Percentiles rank a stretch among this genome's conserved stretches.
Evolutionary conservation across 139 green algal genomes (phyloP).

Genomic region (Picochlorum sp.): DNA sequence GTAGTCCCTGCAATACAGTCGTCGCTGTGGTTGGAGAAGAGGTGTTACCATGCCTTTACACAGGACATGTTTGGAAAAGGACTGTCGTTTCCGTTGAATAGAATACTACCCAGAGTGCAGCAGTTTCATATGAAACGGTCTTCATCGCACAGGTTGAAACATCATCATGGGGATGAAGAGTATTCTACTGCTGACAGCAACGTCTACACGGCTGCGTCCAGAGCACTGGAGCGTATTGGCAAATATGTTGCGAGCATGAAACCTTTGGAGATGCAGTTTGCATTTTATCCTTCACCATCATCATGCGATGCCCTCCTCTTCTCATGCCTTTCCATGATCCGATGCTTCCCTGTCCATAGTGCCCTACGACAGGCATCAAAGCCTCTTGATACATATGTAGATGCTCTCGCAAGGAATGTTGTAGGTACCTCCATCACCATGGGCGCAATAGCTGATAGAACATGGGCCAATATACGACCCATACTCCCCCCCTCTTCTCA

Average conservation of each 20-base stretch:
- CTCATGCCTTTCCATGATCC: slow-evolving; percentile 21
- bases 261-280: slow-evolving; percentile 5
- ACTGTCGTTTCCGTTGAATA: not conserved
- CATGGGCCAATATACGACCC: not conserved
- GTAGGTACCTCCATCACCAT: not conserved
- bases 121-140: not conserved
- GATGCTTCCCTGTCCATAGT: slow-evolving; percentile 18
- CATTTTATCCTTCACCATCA: slow-evolving; percentile 13
- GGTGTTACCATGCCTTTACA: not conserved
- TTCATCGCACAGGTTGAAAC: not conserved
- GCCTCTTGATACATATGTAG: slow-evolving; percentile 9
- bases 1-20: not conserved
- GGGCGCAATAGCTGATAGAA: slow-evolving; percentile 4
- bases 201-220: too few relatives aligned
- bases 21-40: not conserved
- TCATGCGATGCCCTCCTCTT: slow-evolving; percentile 15
- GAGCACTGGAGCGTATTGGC: too few relatives aligned
- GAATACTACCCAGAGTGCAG: not conserved
- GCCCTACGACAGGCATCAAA: slow-evolving; percentile 8
- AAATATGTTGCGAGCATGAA: not conserved
- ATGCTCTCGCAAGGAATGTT: not conserved
- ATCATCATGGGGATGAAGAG: too few relatives aligned
- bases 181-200: too few relatives aligned
- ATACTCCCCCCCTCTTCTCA: not conserved
- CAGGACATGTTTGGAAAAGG: not conserved